These are phyloP conservation scores for Podosphaera xanthii DNA, from an alignment of 2,329 filamentous ascomycete genomes.

Conservation along the genomic window DNA sequence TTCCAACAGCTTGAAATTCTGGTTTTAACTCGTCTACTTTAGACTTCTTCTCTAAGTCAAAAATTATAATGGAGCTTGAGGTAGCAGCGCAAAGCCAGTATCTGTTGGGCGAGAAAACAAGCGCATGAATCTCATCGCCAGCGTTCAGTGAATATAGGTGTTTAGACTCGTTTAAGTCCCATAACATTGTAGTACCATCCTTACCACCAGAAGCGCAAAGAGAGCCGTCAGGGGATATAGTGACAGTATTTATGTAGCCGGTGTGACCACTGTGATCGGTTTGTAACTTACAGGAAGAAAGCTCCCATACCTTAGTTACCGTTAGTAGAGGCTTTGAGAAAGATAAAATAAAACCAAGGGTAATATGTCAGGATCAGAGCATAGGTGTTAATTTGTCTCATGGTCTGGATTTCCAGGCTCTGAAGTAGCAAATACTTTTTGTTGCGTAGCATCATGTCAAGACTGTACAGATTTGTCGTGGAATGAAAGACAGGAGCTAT, in stretches of 20 bases:
- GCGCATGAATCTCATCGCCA: constrained; percentile 98
- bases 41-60: constrained; percentile 99
- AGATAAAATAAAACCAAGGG: neutral
- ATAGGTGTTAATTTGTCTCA: constrained; percentile 94
- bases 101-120: constrained; percentile 99
- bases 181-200: constrained; percentile 99
- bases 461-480: constrained; percentile 9
- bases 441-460: constrained; percentile 79
- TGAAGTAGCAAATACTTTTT: constrained; percentile 99
- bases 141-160: constrained; percentile 99
- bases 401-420: constrained; percentile 62
- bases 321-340: constrained; percentile 7
- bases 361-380: constrained; percentile 39
- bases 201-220: constrained; percentile 98
- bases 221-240: constrained; percentile 97
- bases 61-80: constrained; percentile 96
- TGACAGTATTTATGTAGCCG: constrained; percentile 99
- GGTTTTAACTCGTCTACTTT: constrained; percentile 99
- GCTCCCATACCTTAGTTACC: constrained; percentile 71
- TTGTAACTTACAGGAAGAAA: constrained; percentile 97
- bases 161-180: constrained; percentile 99
- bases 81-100: constrained; percentile 99
- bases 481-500: constrained; percentile 15
- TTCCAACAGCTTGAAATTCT: constrained; percentile 84
- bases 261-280: constrained; percentile 99